phyloP scores from a whole-genome alignment of 352 stramenopile genomes.

The Phytophthora meadii region DNA sequence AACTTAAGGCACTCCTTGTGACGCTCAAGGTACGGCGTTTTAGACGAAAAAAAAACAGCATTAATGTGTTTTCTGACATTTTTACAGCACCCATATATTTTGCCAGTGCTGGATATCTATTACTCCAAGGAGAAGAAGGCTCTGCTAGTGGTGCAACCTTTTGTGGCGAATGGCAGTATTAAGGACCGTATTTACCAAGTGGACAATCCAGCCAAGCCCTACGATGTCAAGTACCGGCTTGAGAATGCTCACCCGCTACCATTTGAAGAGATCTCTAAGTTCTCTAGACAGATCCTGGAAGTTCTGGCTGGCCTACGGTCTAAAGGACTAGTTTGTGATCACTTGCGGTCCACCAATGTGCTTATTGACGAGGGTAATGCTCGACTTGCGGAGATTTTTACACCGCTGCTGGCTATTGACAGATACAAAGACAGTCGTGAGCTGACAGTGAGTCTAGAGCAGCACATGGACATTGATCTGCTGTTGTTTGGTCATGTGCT shows the following conservation, averaged over 20 bases:
- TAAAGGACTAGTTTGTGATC: constrained; percentile 75
- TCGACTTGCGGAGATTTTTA: constrained; percentile 69
- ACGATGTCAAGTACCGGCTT: constrained; percentile 62
- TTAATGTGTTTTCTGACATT: neutral
- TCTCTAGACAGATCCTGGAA: constrained; percentile 67
- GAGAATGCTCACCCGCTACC: constrained; percentile 45
- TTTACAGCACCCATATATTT: constrained; percentile 68
- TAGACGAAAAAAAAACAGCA: neutral
- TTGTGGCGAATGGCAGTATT: constrained; percentile 56
- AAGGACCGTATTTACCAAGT: constrained; percentile 73
- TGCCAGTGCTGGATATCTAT: constrained; percentile 71
- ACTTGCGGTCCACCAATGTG: constrained; percentile 71
- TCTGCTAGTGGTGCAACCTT: constrained; percentile 74
- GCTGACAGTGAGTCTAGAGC: constrained; percentile 67
- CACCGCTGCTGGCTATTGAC: constrained; percentile 66
- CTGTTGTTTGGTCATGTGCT: constrained; percentile 75
- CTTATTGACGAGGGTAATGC: constrained; percentile 68
- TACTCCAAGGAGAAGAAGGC: constrained; percentile 74
- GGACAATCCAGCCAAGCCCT: constrained; percentile 43
- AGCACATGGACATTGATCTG: constrained; percentile 71
- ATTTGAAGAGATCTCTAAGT: constrained; percentile 61
- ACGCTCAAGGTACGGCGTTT: constrained; percentile 59
- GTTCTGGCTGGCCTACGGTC: constrained; percentile 56
- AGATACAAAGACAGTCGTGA: constrained; percentile 59
- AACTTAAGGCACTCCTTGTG: constrained; percentile 79